These are phyloP conservation scores for Daedaleopsis sinensis DNA, from an alignment of 768 basidiomycete species.

Conservation along the genomic window DNA sequence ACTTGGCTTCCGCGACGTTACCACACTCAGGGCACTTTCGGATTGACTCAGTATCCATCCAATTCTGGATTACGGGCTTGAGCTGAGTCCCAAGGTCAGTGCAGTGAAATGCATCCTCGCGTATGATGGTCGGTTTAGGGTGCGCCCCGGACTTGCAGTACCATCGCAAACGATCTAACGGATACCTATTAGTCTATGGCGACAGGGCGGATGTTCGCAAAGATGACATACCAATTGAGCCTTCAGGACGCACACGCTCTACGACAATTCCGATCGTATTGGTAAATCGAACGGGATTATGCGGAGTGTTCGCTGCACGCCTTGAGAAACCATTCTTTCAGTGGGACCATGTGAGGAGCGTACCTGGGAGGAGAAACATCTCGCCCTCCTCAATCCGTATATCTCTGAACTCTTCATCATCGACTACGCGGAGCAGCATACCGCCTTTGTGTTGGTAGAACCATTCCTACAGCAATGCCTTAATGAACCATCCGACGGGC, in stretches of 20 bases:
- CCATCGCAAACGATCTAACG: constrained; percentile 88
- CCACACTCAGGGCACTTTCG: constrained; percentile 79
- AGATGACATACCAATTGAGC: constrained; percentile 63
- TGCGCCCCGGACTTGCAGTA: constrained; percentile 77
- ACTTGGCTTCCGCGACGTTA: constrained; percentile 59
- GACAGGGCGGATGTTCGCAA: background rate
- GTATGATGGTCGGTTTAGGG: constrained; percentile 68
- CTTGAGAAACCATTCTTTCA: background rate
- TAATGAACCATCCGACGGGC: background rate
- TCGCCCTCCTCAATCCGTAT: constrained; percentile 92
- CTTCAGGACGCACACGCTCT: constrained; percentile 81
- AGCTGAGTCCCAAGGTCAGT: constrained; percentile 92
- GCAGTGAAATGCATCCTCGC: constrained; percentile 85
- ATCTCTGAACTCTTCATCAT: constrained; percentile 79
- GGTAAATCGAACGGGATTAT: constrained; percentile 91
- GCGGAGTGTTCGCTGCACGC: constrained; percentile 84
- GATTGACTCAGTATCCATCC: constrained; percentile 68
- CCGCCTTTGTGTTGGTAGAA: constrained; percentile 96
- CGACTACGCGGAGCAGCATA: constrained; percentile 88
- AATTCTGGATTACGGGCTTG: constrained; percentile 86
- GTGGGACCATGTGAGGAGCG: constrained; percentile 18
- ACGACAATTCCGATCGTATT: constrained; percentile 92
- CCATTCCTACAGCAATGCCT: constrained; percentile 70
- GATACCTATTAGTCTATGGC: background rate
- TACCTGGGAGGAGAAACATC: constrained; percentile 95